phyloP scores from a whole-genome alignment of 2,329 filamentous ascomycete species.

The Neocatenulostroma microsporum region DNA sequence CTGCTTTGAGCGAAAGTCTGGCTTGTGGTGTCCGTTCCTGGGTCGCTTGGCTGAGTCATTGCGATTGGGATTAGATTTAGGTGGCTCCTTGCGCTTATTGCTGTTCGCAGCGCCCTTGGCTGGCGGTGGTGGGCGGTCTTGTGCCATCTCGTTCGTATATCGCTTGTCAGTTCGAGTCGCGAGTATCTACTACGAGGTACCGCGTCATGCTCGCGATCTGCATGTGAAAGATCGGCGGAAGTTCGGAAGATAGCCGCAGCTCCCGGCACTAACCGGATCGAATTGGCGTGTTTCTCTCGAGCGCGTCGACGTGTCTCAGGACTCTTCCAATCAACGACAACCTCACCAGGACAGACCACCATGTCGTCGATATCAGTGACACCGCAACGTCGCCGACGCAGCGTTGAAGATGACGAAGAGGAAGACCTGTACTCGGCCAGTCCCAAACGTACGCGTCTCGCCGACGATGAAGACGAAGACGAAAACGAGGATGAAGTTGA shows the following conservation, averaged over 20 bases:
- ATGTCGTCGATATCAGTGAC: slow-evolving; percentile 12
- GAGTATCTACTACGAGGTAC: slow-evolving; percentile 17
- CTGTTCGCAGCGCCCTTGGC: too few species aligned
- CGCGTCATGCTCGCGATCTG: neutral
- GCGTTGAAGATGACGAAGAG: slow-evolving; percentile 7
- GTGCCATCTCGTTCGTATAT: too few species aligned
- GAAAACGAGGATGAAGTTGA: slow-evolving; percentile 2
- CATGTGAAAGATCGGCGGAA: slow-evolving; percentile 2
- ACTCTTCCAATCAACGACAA: neutral
- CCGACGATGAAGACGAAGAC: too few species aligned
- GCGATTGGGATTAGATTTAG: too few species aligned
- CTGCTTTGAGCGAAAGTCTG: slow-evolving; percentile 19
- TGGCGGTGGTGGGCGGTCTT: neutral
- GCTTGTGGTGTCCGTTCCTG: slow-evolving; percentile 5
- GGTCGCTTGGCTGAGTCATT: neutral
- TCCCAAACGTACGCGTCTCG: slow-evolving; percentile 13
- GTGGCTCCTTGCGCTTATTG: slow-evolving; percentile 14
- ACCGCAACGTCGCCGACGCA: slow-evolving; percentile 13
- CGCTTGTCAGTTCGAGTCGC: too few species aligned
- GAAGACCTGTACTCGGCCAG: slow-evolving; percentile 5
- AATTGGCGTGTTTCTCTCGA: neutral
- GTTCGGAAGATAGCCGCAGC: neutral
- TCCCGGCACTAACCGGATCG: neutral
- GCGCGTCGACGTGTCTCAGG: neutral
- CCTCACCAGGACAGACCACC: neutral